Conservation (phyloP, 2,329 filamentous ascomycete genomes). For the Aspergillus versicolor region DNA sequence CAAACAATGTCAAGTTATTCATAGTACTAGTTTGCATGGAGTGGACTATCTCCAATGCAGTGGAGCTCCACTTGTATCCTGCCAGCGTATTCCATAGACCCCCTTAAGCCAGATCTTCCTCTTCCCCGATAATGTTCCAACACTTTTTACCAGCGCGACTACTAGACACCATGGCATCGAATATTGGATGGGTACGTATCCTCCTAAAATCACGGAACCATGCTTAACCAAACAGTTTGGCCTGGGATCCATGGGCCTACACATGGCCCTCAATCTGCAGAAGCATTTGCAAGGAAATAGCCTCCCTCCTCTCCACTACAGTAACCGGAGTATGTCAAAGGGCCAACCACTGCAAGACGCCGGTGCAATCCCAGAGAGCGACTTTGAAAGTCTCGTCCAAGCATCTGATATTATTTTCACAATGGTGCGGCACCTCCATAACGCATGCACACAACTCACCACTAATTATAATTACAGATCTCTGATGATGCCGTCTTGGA, state of each 20-base stretch:
- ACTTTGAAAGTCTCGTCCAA: not conserved
- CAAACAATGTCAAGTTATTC: no score
- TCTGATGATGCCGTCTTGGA: slow-evolving; percentile 3
- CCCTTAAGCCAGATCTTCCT: no score
- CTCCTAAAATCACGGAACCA: not conserved
- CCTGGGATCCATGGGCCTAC: slow-evolving; percentile 53
- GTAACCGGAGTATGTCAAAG: slow-evolving; percentile 10
- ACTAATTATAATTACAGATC: not conserved
- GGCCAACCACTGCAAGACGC: not conserved
- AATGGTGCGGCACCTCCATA: not conserved
- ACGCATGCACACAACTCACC: not conserved
- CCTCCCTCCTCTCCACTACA: slow-evolving; percentile 37
- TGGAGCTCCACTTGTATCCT: no score
- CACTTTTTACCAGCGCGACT: no score
- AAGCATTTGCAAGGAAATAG: slow-evolving; percentile 33
- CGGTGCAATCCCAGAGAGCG: not conserved
- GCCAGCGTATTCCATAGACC: no score
- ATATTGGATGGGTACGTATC: no score
- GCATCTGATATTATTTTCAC: slow-evolving; percentile 3
- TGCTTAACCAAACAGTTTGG: slow-evolving; percentile 27
- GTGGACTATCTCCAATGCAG: no score
- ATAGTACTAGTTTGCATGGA: no score
- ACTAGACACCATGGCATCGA: no score
- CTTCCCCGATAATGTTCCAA: no score
- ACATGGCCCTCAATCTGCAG: slow-evolving; percentile 53